phyloP scores from a whole-genome alignment of 495 filamentous ascomycete species.

The Hyphodiscus hymeniophilus region DNA sequence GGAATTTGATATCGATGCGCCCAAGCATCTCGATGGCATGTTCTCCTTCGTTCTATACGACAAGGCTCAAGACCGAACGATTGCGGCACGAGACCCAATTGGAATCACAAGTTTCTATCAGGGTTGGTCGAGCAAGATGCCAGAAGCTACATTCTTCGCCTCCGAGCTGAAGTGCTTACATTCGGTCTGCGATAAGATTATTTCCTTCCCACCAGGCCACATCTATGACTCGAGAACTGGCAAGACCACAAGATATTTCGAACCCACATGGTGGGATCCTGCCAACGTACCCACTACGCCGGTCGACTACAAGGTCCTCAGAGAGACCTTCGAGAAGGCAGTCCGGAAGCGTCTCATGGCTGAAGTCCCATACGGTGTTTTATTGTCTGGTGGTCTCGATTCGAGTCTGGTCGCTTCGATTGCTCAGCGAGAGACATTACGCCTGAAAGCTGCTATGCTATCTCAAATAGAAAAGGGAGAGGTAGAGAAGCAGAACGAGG shows the following conservation, averaged over 20 bases:
- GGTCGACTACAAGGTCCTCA: constrained; percentile 70
- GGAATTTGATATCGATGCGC: constrained; percentile 85
- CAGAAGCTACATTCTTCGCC: constrained; percentile 85
- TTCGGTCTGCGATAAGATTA: constrained; percentile 91
- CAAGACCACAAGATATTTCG: constrained; percentile 73
- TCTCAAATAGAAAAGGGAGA: constrained; percentile 22
- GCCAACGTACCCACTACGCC: constrained; percentile 66
- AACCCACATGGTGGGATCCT: constrained; percentile 90
- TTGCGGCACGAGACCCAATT: constrained; percentile 93
- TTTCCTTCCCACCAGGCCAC: constrained; percentile 90
- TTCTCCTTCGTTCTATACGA: constrained; percentile 98
- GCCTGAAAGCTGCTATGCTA: constrained; percentile 55
- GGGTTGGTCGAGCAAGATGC: constrained; percentile 75
- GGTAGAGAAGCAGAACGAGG: constrained; percentile 26
- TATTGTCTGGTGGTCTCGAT: constrained; percentile 92
- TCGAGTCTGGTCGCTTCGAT: constrained; percentile 93
- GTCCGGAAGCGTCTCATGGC: constrained; percentile 97
- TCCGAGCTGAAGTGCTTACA: constrained; percentile 93
- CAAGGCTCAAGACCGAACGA: constrained; percentile 78
- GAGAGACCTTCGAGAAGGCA: constrained; percentile 76
- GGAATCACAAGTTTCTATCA: constrained; percentile 97
- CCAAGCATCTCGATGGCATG: constrained; percentile 96
- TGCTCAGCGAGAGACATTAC: constrained; percentile 82
- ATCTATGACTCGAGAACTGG: constrained; percentile 88
- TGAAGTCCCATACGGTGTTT: constrained; percentile 93